Evolutionary conservation across 345 rosid species (phyloP), one percentile per base, ranked within the genome.

Genomic region (Gossypium bickii): DNA sequence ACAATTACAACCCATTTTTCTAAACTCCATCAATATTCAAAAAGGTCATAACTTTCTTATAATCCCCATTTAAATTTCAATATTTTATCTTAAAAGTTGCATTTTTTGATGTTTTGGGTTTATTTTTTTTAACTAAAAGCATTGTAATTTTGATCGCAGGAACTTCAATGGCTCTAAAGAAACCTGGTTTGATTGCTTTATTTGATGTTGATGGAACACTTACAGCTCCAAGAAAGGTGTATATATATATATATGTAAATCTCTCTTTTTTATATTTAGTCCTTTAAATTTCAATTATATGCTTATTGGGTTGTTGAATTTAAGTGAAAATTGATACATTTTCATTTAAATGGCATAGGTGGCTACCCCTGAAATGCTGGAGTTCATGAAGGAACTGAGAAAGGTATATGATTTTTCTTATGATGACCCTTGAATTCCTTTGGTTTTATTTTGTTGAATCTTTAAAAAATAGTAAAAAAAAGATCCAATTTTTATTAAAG

Each of bases 151-250:
- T 80, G 77, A 82, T 82, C 78, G 86, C 80, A 69, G 72, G 29
- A 69, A 61, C 20, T 77, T 59, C 82, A 78, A 82, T 82, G 86
- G 86, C 81, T 15, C 74, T 56, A 12, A 80, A 75, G 75, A 91
- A 86, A 58, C 86, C 96, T 55, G 97, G 99, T 76, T 78, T 91
- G 69, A 90, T 95, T 69, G 98, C 98, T 74, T 78, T 95, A 72
- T 95, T 95, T 74, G 99, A 95, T 83, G 98, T 95, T 58, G 99
- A 95, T 80, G 99, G 98, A 27, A 95, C 99, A 78, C 97, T 95
- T 63, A 91, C 99, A 10, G 98, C 99, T 78, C 97, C 98, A 25
- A 89, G 99, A 84, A 91, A 93, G 92, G 93, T 86, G 53, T 67
- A 24, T 0, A 71, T 45, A 45, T 45, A 27, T 27, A 44, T 45